phyloP scores from a whole-genome alignment of 1,284 basidiomycete species.

The Ceratobasidium theobromae region DNA sequence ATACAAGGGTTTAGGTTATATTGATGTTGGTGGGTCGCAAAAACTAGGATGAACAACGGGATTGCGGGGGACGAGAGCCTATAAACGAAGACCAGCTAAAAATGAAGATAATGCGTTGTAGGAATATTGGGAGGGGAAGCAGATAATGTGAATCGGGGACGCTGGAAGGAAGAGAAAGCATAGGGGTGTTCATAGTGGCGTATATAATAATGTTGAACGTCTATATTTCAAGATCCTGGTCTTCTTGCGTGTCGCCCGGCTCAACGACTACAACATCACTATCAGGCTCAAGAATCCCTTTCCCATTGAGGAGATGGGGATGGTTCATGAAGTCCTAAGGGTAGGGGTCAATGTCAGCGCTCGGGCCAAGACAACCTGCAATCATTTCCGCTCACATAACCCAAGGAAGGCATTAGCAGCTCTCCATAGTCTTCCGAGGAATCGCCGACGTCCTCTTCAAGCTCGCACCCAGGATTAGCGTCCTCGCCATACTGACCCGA shows the following conservation, averaged over 20 bases:
- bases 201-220: conserved; percentile 37
- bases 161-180: neutral
- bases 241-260: conserved; percentile 40
- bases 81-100: neutral
- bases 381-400: conserved; percentile 36
- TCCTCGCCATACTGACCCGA: conserved; percentile 39
- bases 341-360: conserved; percentile 38
- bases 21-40: conserved; percentile 8
- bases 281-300: conserved; percentile 4
- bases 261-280: conserved; percentile 38
- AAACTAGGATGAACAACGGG: conserved; percentile 13
- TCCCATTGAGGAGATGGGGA: conserved; percentile 38
- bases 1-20: conserved; percentile 14
- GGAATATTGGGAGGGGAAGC: neutral
- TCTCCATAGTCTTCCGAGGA: conserved; percentile 40
- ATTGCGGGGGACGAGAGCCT: conserved; percentile 29
- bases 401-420: conserved; percentile 39
- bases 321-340: conserved; percentile 38
- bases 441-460: conserved; percentile 41
- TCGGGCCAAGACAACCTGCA: conserved; percentile 36
- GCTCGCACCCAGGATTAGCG: conserved; percentile 37
- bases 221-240: conserved; percentile 40
- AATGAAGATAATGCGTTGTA: neutral
- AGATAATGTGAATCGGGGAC: neutral
- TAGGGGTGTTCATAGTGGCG: neutral